phyloP scores from a whole-genome alignment of 116 monocot species.

The Phalaenopsis hybrid region DNA sequence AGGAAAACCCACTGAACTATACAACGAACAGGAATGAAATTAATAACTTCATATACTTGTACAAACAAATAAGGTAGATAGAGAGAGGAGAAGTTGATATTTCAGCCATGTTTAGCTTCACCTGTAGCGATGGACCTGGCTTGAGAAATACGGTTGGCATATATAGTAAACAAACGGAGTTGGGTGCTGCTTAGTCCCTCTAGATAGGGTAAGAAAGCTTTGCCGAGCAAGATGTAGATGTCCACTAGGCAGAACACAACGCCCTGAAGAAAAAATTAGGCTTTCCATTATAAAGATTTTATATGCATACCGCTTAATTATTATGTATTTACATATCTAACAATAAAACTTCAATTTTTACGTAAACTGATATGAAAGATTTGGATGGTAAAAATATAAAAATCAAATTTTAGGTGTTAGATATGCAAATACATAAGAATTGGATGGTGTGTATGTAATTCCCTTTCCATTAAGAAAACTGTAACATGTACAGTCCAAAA shows the following conservation, averaged over 20 bases:
- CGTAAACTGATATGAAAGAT: too few relatives aligned
- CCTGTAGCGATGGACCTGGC: conserved; percentile 65
- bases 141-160: conserved; percentile 91
- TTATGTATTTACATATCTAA: too few relatives aligned
- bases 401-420: too few relatives aligned
- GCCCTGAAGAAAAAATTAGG: conserved; percentile 32
- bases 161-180: conserved; percentile 80
- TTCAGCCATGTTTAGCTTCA: conserved; percentile 38
- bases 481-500: too few relatives aligned
- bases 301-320: too few relatives aligned
- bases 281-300: too few relatives aligned
- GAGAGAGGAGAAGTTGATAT: not conserved
- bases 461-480: too few relatives aligned
- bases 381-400: too few relatives aligned
- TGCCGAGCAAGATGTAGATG: conserved; percentile 94
- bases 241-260: conserved; percentile 99
- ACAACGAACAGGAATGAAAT: conserved; percentile 28
- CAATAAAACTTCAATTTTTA: too few relatives aligned
- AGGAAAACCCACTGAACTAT: conserved; percentile 9
- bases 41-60: conserved; percentile 7
- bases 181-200: conserved; percentile 94
- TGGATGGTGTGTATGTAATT: too few relatives aligned
- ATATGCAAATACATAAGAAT: too few relatives aligned
- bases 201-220: conserved; percentile 77
- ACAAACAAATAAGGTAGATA: not conserved